Base-by-base conservation (phyloP, 805 yeast species). In the Cyberlindnera suaveolens region DNA sequence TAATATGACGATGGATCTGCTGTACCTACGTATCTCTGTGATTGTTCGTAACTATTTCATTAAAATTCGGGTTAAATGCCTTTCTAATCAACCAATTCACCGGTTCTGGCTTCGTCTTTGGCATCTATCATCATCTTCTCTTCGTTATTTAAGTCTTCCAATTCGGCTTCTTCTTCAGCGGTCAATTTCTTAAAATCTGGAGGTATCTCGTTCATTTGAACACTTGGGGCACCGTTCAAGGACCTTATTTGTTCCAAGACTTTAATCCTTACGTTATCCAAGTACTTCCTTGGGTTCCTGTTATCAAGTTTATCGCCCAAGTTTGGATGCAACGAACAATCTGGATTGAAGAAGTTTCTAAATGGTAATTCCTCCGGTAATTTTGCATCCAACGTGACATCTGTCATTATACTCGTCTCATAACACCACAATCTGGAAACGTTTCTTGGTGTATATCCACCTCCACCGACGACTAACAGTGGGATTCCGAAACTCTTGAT, bases 401-500 rank as follows among this genome's bases (percentile, higher is more conserved):
- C 86, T 43, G 81, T 85, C 53, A 85, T 66, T 20, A 86, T 70
- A 32, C 90, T 81, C 1, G 98, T 91, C 64, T 91, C 99, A 62
- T 84, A 89, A 54, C 96, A 84, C 99, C 99, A 91, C 29, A 95
- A 74, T 53, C 98, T 72, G 33, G 95, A 83, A 13, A 91, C 99
- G 59, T 91, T 91, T 57, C 97, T 74, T 60, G 96, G 96, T 2
- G 99, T 93, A 64, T 91, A 91, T 16, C 99, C 99, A 47, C 99
- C 99, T 41, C 99, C 99, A 18, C 99, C 99, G 11, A 91, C 68
- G 6, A 90, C 96, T 51, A 91, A 68, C 76, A 88, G 78, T 9
- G 98, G 98, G 31, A 90, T 66, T 14, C 95, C 95, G 65, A 90
- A 90, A 34, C 89, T 78, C 64, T 88, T 88, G 51, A 90, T 82